Base-by-base conservation (phyloP, 2,329 filamentous ascomycete species). In the Scedosporium dehoogii region DNA sequence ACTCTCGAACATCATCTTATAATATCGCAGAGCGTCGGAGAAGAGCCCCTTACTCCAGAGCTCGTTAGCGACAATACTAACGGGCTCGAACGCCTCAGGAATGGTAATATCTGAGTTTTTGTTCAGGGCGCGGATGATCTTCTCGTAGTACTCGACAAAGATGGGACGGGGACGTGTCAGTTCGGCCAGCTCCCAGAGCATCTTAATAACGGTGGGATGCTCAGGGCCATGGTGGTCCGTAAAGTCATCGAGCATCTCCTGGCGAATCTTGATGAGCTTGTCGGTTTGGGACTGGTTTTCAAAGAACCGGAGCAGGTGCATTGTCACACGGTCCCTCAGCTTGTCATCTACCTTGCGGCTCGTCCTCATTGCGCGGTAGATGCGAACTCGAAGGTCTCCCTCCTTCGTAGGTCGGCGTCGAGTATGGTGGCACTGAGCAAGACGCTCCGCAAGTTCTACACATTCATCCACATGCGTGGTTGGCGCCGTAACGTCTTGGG, bases 341-440 rank as follows among this genome's bases (percentile, higher is more conserved):
- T 73, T 71, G 63, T 75, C 72, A 10, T 70, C 71, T 1, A 72
- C 65, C 4, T 67, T 68, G 12, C 70, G 69, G 27, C 64, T 67
- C 9, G 60, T 63, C 12, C 72, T 69, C 55, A 74, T 64, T 6
- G 72, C 72, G 38, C 68, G 69, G 66, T 76, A 76, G 12, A 76
- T 64, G 3, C 74, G 68, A 10, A 70, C 6, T 12, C 62, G 59
- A n/a, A 74, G 68, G 51, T 74, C 70, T 63, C 75, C 73, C 61
- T 75, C 73, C 58, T 75, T 74, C 25, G 65, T 64, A 44, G 68
- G 66, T 16, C 73, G 71, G 25, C 71, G 71, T 12, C 73, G 71
- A n/a, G 68, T 68, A 61, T 71, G 69, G 65, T 82, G 81, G 66
- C 76, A 79, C 38, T 77, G 70, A 0, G 75, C 76, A 18, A 83